A percentile compares a stretch with the other conserved stretches of the same genome.
phyloP scores from a whole-genome alignment of 2,329 filamentous ascomycete genomes.

The Pleoardoris graminearum region DNA sequence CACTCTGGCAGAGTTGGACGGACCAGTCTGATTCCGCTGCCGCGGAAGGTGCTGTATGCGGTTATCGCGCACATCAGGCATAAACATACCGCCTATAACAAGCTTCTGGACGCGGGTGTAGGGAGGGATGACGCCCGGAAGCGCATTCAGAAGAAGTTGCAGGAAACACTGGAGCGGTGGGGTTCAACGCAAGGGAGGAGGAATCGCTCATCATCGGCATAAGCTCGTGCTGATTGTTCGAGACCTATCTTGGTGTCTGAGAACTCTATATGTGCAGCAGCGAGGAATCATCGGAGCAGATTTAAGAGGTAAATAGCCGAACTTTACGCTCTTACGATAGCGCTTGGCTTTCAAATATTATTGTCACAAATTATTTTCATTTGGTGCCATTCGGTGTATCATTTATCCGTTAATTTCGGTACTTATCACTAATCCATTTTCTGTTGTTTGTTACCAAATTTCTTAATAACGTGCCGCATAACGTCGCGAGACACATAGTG shows the following conservation, averaged over 20 bases:
- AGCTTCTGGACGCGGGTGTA: slow-evolving; percentile 32
- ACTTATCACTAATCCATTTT: no score
- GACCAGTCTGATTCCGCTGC: slow-evolving; percentile 44
- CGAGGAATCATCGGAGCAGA: not conserved
- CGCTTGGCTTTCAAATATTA: no score
- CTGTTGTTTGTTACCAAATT: no score
- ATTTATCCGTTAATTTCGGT: no score
- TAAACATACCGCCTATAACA: slow-evolving; percentile 53
- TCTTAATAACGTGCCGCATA: no score
- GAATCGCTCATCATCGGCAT: not conserved
- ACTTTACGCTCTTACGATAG: not conserved
- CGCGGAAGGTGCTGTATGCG: slow-evolving; percentile 50
- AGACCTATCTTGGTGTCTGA: slow-evolving; percentile 23
- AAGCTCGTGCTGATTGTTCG: slow-evolving; percentile 2
- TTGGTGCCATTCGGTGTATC: no score
- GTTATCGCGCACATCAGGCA: slow-evolving; percentile 57
- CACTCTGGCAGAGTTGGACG: slow-evolving; percentile 54
- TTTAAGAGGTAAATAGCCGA: not conserved
- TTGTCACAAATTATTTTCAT: no score
- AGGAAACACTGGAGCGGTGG: slow-evolving; percentile 30
- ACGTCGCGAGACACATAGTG: no score
- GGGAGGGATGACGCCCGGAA: slow-evolving; percentile 28
- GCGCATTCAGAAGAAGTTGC: slow-evolving; percentile 24
- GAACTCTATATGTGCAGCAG: not conserved
- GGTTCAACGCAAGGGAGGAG: slow-evolving; percentile 27